Base-by-base conservation (phyloP, 805 yeast genomes). In the Metschnikowia peoriensis region DNA sequence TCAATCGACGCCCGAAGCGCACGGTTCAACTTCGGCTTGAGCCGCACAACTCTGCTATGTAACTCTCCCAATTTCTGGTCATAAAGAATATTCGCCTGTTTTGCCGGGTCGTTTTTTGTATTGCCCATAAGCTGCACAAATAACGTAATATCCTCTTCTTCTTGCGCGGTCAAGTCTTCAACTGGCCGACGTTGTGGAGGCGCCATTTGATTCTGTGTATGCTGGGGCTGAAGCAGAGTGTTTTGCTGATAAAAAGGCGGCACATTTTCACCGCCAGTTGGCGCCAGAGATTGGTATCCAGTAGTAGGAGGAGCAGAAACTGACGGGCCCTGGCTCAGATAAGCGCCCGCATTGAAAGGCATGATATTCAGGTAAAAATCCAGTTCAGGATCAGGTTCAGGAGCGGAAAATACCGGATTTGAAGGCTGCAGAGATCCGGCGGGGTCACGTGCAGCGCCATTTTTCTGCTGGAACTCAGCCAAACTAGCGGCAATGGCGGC, bases 401-500 rank as follows among this genome's bases (percentile, higher is more conserved):
- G 56, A 41, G 37, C 53, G 4, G 14, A 27, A 14, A 34, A 32
- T 2, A 15, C 4, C 10, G 39, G 34, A 42, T 11, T 17, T 29
- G 45, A 28, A 11, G n/a, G 11, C 34, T 41, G 44, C 27, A 28
- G 7, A 27, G 44, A 15, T 10, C 4, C 34, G 15, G 34, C n/a
- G 6, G 6, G 32, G 1, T 12, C 14, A 9, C 44, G 44, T 15
- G 10, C n/a, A 14, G 37, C 35, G 28, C 39, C 38, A 8, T 39
- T 43, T 22, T 34, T 28, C 34, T 44, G 49, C 32, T 86, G 81
- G 65, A 87, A 77, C 53, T 92, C 97, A 49, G 78, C 78, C 55
- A 94, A 75, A 67, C 97, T 89, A 0, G 97, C 97, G 14, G 88
- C 96, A 52, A 94, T 93, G 0, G 98, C 99, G 0, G 94, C 96